phyloP scores from a whole-genome alignment of 1,139 yeast genomes.

The Yarrowia galli region DNA sequence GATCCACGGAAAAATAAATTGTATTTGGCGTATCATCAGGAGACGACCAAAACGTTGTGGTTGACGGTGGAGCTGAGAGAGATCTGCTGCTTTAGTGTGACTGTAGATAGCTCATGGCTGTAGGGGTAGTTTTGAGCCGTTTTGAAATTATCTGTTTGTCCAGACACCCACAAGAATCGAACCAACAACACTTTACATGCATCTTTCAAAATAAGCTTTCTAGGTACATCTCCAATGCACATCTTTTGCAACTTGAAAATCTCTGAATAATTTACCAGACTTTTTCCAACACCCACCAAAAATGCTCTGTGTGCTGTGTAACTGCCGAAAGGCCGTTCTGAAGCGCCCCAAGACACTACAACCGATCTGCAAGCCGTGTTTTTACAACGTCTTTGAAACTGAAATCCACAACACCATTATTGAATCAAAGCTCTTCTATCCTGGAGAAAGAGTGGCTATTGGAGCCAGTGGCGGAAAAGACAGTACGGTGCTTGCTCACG shows the following conservation, averaged over 20 bases:
- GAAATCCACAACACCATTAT: conserved; percentile 92
- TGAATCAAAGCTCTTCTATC: conserved; percentile 69
- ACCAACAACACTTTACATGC: background rate
- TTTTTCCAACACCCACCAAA: conserved; percentile 4
- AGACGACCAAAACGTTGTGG: too few relatives aligned
- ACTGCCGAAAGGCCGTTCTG: conserved; percentile 81
- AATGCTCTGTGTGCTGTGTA: conserved; percentile 78
- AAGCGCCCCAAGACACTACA: conserved; percentile 91
- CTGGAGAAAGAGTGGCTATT: conserved; percentile 89
- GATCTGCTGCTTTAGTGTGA: too few relatives aligned
- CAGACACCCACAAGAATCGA: too few relatives aligned
- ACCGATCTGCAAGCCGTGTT: conserved; percentile 91
- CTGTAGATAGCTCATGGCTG: too few relatives aligned
- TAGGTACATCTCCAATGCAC: background rate
- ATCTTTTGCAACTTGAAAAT: background rate
- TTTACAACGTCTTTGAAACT: conserved; percentile 88
- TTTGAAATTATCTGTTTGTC: too few relatives aligned
- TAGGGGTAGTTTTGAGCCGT: too few relatives aligned
- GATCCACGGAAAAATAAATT: conserved; percentile 10
- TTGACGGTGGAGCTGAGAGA: too few relatives aligned
- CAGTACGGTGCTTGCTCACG: conserved; percentile 91
- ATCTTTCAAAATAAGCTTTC: background rate
- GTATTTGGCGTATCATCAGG: too few relatives aligned
- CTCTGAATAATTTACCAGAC: background rate
- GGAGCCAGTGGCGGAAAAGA: conserved; percentile 99